Percentiles rank a stretch among this genome's conserved stretches.
Evolutionary conservation across 2,329 filamentous ascomycete species (phyloP).

Genomic region (Nannizziopsis barbatae): DNA sequence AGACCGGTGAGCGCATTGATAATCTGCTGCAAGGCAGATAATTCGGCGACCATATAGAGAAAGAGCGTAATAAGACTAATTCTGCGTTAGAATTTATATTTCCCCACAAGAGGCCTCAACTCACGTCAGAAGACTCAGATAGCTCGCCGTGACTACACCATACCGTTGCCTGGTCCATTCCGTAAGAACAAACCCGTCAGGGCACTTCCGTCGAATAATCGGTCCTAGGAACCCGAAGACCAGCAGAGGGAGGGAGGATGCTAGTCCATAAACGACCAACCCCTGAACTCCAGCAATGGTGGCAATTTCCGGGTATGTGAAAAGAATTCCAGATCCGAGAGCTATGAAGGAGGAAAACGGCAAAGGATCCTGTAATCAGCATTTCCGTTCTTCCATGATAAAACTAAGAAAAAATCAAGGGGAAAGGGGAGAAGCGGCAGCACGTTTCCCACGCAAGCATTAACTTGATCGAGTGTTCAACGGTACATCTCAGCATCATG

Average conservation of each 20-base stretch:
- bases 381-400: conserved; percentile 13
- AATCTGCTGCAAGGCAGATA: conserved; percentile 71
- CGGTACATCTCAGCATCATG: conserved; percentile 89
- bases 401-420: conserved; percentile 20
- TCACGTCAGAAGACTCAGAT: conserved; percentile 61
- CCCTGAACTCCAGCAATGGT: conserved; percentile 71
- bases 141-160: conserved; percentile 56
- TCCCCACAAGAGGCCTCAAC: conserved; percentile 12
- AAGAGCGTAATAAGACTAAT: conserved; percentile 61
- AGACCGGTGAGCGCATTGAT: conserved; percentile 63
- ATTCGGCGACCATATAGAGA: conserved; percentile 75
- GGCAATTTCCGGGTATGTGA: conserved; percentile 69
- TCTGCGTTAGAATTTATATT: conserved; percentile 4
- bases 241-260: conserved; percentile 60
- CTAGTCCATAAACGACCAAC: conserved; percentile 61
- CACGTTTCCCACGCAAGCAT: conserved; percentile 98
- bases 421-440: conserved; percentile 60
- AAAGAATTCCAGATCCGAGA: conserved; percentile 72
- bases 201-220: conserved; percentile 67
- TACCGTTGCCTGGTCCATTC: conserved; percentile 76
- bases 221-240: conserved; percentile 64
- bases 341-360: conserved; percentile 40
- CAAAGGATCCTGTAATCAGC: conserved; percentile 36
- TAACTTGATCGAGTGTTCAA: conserved; percentile 95
- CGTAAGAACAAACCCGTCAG: conserved; percentile 72